phyloP scores from a whole-genome alignment of 371 early-diverging fungal species.

The Polyrhizophydium stewartii region DNA sequence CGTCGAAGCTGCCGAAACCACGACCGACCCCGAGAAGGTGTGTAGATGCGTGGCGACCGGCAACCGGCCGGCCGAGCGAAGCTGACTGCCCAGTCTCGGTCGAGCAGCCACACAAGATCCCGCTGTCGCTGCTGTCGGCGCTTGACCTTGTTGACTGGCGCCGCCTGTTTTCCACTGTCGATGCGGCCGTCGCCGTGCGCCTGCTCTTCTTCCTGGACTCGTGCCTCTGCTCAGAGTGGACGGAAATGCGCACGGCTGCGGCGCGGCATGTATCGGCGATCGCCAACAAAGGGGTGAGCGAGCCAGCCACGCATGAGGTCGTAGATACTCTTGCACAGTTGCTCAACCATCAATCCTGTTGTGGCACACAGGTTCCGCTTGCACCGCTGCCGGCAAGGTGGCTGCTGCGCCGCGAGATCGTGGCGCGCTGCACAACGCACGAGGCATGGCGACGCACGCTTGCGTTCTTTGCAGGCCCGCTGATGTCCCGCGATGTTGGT shows the following conservation, averaged over 20 bases:
- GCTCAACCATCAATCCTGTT: not conserved
- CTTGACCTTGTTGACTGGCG: not conserved
- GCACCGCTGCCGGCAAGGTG: not conserved
- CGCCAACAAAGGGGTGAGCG: conserved; percentile 1
- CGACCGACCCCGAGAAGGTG: not conserved
- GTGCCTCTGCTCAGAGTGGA: not conserved
- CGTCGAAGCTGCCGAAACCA: not conserved
- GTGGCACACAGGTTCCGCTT: not conserved
- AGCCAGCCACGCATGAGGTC: not conserved
- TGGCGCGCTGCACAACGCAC: not conserved
- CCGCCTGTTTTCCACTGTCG: not conserved
- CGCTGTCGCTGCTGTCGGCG: not conserved
- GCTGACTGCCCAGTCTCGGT: no score
- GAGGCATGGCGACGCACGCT: not conserved
- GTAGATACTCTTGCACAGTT: not conserved
- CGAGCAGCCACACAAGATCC: no score
- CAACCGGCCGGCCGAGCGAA: no score
- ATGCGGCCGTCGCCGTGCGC: not conserved
- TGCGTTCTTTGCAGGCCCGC: not conserved
- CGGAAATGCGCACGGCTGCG: not conserved
- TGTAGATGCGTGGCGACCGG: no score
- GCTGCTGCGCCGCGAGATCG: not conserved
- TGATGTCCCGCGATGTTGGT: not conserved
- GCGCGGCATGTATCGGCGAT: not conserved
- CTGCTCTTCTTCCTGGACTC: not conserved